Conservation (phyloP, 2,329 filamentous ascomycete species). For the Colletotrichum euphorbiae region DNA sequence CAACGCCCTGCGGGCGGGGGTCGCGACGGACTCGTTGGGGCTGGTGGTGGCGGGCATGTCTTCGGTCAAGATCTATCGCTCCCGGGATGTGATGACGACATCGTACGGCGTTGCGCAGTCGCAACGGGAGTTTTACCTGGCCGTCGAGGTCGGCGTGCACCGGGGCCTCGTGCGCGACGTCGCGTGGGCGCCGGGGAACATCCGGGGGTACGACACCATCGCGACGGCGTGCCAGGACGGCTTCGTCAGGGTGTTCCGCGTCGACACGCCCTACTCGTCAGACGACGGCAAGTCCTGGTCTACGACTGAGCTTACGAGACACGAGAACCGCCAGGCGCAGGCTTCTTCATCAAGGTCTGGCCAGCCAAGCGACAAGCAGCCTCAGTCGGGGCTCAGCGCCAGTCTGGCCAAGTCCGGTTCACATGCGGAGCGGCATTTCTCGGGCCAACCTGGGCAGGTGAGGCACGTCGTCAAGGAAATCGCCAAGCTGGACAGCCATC, state of each 20-base stretch:
- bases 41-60: slow-evolving; percentile 90
- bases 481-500: slow-evolving; percentile 74
- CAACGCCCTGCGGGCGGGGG: slow-evolving; percentile 81
- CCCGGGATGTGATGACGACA: slow-evolving; percentile 67
- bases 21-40: slow-evolving; percentile 81
- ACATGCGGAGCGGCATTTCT: slow-evolving; percentile 62
- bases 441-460: slow-evolving; percentile 73
- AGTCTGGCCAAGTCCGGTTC: slow-evolving; percentile 63
- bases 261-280: slow-evolving; percentile 69
- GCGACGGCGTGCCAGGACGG: slow-evolving; percentile 96
- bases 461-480: slow-evolving; percentile 72
- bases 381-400: slow-evolving; percentile 63
- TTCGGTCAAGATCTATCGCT: slow-evolving; percentile 84
- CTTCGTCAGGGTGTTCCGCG: slow-evolving; percentile 86
- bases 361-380: slow-evolving; percentile 44
- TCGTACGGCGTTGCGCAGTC: slow-evolving; percentile 65
- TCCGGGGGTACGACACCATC: slow-evolving; percentile 88
- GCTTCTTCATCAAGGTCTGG: slow-evolving; percentile 30
- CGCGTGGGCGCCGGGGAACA: slow-evolving; percentile 92
- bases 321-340: slow-evolving; percentile 41
- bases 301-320: slow-evolving; percentile 56
- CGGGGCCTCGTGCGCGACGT: slow-evolving; percentile 85
- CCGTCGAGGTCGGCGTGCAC: slow-evolving; percentile 80
- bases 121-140: slow-evolving; percentile 86
- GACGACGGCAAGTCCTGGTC: slow-evolving; percentile 65